Evolutionary conservation across 371 early-diverging fungal species (phyloP), one percentile per base, ranked within the genome.

Genomic region (Apophysomyces ossiformis): DNA sequence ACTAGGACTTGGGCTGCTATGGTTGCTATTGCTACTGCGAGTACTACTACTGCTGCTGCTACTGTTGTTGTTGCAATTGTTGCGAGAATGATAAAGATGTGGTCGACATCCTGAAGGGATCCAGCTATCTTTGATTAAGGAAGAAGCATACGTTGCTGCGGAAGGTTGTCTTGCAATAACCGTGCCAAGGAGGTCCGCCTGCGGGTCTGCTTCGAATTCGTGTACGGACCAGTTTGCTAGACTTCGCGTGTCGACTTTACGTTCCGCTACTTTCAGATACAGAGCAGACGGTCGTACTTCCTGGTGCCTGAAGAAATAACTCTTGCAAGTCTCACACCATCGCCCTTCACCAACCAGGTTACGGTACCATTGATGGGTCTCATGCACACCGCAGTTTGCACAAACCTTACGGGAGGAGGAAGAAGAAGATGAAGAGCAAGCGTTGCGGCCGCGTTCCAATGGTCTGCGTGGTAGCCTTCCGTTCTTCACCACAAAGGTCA

Each of bases 311-410:
- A 78, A 61, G 36, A 75, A 78, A 38, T 82, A 82, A 15, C 74
- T 75, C 67, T 78, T 82, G 58, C 82, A 82, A 1, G 79, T 82
- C 43, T 82, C 79, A 54, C 82, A 82, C 82, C 82, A 82, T 47
- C 78, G 73, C 2, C 82, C 82, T 37, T 69, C 37, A 18, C 82
- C 82, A 61, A 73, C 71, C 26, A 74, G 47, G 44, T 78, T 82
- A 13, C 82, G 70, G 58, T 78, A 82, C 79, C 82, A 82, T 66
- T 82, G 82, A 64, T 82, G 82, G 1, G 82, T 82, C 62, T 75
- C 73, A 18, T 72, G 69, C 1, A 82, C 75, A 37, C 74, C 67
- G 37, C 82, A 82, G 41, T 82, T 82, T 38, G 74, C 75, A 57
- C 82, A 82, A 6, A 11, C 57, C 57, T 82, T 82, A 39, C 66